These are phyloP conservation scores for Colletotrichum cuscutae DNA, from an alignment of 2,329 filamentous ascomycete species.

Conservation along the genomic window DNA sequence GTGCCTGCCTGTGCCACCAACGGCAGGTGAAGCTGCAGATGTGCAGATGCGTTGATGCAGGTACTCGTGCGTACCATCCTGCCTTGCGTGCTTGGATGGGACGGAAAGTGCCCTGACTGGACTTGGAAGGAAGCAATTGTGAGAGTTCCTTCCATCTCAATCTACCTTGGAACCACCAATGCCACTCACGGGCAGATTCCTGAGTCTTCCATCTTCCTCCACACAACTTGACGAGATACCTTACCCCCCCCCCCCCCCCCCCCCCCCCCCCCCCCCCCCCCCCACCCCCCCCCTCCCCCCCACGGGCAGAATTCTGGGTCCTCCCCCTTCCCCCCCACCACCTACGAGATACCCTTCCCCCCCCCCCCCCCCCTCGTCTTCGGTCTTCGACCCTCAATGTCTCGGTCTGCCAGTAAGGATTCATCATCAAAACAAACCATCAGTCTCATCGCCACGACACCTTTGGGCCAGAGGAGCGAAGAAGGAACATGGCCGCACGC, in stretches of 20 bases:
- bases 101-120: background rate
- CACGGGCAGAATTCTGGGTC: too few species aligned
- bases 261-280: too few species aligned
- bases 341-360: background rate
- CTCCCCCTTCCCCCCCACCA: too few species aligned
- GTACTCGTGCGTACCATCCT: background rate
- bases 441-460: background rate
- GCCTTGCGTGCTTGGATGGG: background rate
- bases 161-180: background rate
- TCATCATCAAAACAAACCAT: slow-evolving; percentile 21
- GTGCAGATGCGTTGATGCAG: background rate
- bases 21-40: background rate
- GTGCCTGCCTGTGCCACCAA: background rate
- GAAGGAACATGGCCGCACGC: slow-evolving; percentile 7
- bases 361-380: background rate
- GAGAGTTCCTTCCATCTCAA: background rate
- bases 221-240: background rate
- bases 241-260: background rate
- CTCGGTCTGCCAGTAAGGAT: slow-evolving; percentile 8
- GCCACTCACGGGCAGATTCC: background rate
- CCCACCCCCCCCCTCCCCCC: too few species aligned
- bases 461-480: background rate
- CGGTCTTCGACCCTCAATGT: background rate
- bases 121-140: too few species aligned
- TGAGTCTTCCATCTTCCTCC: too few species aligned